Base-by-base conservation (phyloP, 2,329 filamentous ascomycete species). In the Pseudopithomyces chartarum region DNA sequence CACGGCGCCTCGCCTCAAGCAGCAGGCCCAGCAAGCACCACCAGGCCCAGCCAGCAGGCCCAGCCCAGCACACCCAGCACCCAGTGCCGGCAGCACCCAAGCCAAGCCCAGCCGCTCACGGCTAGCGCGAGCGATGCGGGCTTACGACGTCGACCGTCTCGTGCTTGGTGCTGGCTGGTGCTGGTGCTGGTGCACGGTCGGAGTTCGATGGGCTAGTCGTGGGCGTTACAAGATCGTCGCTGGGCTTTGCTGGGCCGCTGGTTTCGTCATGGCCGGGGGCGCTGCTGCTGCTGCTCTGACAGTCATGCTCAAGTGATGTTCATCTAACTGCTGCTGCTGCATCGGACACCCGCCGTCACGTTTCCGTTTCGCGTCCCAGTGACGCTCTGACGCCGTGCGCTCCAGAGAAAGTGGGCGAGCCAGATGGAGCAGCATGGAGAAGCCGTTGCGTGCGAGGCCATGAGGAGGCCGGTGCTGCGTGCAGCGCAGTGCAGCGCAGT, bases 241-340 rank as follows among this genome's bases (percentile, higher is more conserved):
- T 43, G 40, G 40, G 20, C 40, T 19, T 43, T 19, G 20, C 40
- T 43, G 40, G 40, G 20, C 40, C 40, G 40, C 40, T 43, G 40
- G 40, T 43, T 43, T 43, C 40, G 40, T 43, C 66, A 65, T 59
- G 51, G 63, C 61, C 60, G 70, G 64, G 54, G 64, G 73, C 73
- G 70, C 66, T 66, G 64, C 65, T 66, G 66, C 65, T 63, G 58
- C 62, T 53, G 63, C 60, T 69, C 63, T 68, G 68, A 66, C 65
- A 66, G 64, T 67, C 66, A 70, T 69, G 67, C 66, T 63, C 58
- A n/a, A n/a, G n/a, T n/a, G n/a, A n/a, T n/a, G n/a, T 62, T 61
- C 57, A 48, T 55, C 60, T 59, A 19, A 42, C 39, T 20, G 62
- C 61, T 42, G 62, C 56, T 49, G 56, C 56, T 57, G n/a, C n/a